phyloP scores from a whole-genome alignment of 495 filamentous ascomycete genomes.

The Saxophila tyrrhenica region DNA sequence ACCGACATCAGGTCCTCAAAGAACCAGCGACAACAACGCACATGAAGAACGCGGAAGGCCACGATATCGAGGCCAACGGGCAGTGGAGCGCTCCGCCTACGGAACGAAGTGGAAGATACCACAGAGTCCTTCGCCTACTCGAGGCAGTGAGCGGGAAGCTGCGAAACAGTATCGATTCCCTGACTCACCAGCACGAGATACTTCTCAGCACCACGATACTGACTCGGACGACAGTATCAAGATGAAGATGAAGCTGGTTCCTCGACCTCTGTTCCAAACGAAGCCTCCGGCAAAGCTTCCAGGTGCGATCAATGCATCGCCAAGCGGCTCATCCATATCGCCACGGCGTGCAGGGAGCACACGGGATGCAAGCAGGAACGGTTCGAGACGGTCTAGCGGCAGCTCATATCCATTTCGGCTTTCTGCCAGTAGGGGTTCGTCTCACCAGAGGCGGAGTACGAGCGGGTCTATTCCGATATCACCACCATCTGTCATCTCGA shows the following conservation, averaged over 20 bases:
- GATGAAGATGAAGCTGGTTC: constrained; percentile 17
- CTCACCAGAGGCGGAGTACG: constrained; percentile 10
- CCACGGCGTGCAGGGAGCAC: background rate
- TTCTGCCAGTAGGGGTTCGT: background rate
- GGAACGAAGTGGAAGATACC: background rate
- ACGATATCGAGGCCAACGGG: constrained; percentile 3
- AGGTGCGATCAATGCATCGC: background rate
- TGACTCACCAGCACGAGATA: background rate
- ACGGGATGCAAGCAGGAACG: background rate
- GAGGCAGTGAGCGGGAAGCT: constrained; percentile 5
- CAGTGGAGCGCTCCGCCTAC: background rate
- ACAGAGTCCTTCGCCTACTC: background rate
- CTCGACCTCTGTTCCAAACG: constrained; percentile 14
- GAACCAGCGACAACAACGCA: too few species aligned
- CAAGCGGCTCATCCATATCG: background rate
- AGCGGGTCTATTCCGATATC: constrained; percentile 19
- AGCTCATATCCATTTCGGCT: constrained; percentile 1
- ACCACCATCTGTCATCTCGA: constrained; percentile 3
- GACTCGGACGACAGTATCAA: constrained; percentile 5
- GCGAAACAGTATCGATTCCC: constrained; percentile 12
- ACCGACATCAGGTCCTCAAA: too few species aligned
- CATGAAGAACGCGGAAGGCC: constrained; percentile 10
- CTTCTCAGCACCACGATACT: background rate
- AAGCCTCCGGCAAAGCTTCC: constrained; percentile 3
- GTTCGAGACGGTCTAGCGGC: background rate